Base-by-base conservation (phyloP, 2,329 filamentous ascomycete species). In the Corynespora cassiicola region DNA sequence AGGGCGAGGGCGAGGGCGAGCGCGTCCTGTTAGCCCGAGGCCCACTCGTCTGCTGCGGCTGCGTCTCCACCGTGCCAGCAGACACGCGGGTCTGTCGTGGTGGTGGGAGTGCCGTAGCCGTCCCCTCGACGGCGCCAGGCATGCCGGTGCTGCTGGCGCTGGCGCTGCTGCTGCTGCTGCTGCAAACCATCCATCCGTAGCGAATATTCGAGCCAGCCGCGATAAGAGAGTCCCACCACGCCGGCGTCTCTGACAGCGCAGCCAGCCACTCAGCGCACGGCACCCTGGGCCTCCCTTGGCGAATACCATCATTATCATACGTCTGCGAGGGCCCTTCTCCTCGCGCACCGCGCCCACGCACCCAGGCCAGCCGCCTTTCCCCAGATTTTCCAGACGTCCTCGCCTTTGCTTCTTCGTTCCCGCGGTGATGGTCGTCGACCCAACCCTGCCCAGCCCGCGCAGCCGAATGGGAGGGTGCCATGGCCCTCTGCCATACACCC, bases 391-490 rank as follows among this genome's bases (percentile, higher is more conserved):
- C 27, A 48, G 37, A 22, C 23, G 2, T 35, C 31, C n/a, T 44
- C 33, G 21, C 35, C 31, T 47, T 56, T 58, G 51, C 51, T 58
- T 56, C 38, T 60, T 58, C 50, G 50, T 27, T 59, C 54, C 56
- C 53, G 55, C 47, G 21, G 33, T 36, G 18, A 18, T 40, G 30
- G 15, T 26, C 30, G 21, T 11, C 21, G 19, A 30, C 5, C 22
- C 19, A 31, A 14, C n/a, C n/a, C n/a, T n/a, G n/a, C n/a, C n/a
- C n/a, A n/a, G n/a, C n/a, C n/a, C n/a, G n/a, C n/a, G n/a, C n/a
- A n/a, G n/a, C n/a, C n/a, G n/a, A n/a, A n/a, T n/a, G n/a, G n/a
- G n/a, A n/a, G n/a, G n/a, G n/a, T n/a, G n/a, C n/a, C n/a, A n/a
- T n/a, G n/a, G n/a, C n/a, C n/a, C n/a, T n/a, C n/a, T n/a, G n/a